These are phyloP conservation scores for Pistacia vera DNA, from an alignment of 345 rosid species.

Conservation along the genomic window DNA sequence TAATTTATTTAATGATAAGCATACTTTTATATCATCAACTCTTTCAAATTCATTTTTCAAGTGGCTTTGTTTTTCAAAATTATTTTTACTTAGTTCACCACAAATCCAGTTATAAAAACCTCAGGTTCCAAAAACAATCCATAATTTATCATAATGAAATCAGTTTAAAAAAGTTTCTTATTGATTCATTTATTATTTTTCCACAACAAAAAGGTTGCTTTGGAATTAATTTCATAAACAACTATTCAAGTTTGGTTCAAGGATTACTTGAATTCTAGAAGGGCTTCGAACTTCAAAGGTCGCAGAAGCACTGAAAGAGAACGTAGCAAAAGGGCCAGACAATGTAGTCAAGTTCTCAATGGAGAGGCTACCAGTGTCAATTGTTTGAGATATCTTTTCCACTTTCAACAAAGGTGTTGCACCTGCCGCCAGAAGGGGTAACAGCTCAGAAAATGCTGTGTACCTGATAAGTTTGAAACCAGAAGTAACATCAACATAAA, in stretches of 20 bases:
- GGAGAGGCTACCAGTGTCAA: slow-evolving; percentile 52
- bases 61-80: background rate
- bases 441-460: slow-evolving; percentile 88
- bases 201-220: background rate
- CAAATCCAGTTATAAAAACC: background rate
- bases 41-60: slow-evolving; percentile 5
- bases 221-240: background rate
- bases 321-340: slow-evolving; percentile 77
- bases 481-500: background rate
- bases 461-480: slow-evolving; percentile 49
- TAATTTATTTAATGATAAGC: background rate
- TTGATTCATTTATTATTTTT: background rate
- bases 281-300: slow-evolving; percentile 79
- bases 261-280: slow-evolving; percentile 78
- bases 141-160: background rate
- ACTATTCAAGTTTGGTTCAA: background rate
- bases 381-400: slow-evolving; percentile 63
- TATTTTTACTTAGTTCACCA: background rate
- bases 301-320: slow-evolving; percentile 87
- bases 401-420: slow-evolving; percentile 74
- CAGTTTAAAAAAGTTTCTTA: background rate
- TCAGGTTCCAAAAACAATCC: background rate
- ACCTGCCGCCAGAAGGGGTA: slow-evolving; percentile 87
- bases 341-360: slow-evolving; percentile 70
- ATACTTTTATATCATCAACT: background rate